Conservation (phyloP, 352 stramenopile genomes). For the Plasmopara halstedii region DNA sequence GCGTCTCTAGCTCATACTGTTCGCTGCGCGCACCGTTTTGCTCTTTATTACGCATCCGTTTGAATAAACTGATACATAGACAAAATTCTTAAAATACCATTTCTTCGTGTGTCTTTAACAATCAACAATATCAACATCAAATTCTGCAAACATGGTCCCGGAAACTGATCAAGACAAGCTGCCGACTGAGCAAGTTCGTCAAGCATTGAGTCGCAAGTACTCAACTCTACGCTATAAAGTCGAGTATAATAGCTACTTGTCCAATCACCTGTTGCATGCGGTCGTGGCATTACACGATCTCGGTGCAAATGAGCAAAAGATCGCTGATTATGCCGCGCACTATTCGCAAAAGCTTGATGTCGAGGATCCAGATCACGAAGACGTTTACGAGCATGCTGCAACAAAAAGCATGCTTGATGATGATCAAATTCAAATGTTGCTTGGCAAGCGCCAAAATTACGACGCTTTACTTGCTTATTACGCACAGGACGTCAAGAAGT, state of each 20-base stretch:
- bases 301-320: slow-evolving; percentile 23
- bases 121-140: no score
- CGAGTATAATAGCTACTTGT: slow-evolving; percentile 31
- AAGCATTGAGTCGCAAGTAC: slow-evolving; percentile 20
- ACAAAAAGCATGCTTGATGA: slow-evolving; percentile 8
- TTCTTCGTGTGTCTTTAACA: no score
- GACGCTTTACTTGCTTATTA: slow-evolving; percentile 26
- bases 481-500: slow-evolving; percentile 17
- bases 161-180: slow-evolving; percentile 5
- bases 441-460: slow-evolving; percentile 25
- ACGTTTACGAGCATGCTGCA: slow-evolving; percentile 8
- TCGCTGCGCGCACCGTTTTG: slow-evolving; percentile 38
- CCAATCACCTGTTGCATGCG: slow-evolving; percentile 35
- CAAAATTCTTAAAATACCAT: no score
- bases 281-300: slow-evolving; percentile 32
- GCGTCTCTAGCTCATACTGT: slow-evolving; percentile 76
- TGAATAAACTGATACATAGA: no score
- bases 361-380: slow-evolving; percentile 19
- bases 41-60: slow-evolving; percentile 26
- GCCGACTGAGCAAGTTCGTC: slow-evolving; percentile 18
- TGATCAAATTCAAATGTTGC: slow-evolving; percentile 12
- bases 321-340: slow-evolving; percentile 20
- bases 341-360: slow-evolving; percentile 27
- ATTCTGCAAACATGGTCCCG: not conserved
- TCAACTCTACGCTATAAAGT: slow-evolving; percentile 29